Percentiles rank a stretch among this genome's conserved stretches.
These are phyloP conservation scores for Naegleria lovaniensis DNA, from an alignment of 208 protist species.

Conservation along the genomic window DNA sequence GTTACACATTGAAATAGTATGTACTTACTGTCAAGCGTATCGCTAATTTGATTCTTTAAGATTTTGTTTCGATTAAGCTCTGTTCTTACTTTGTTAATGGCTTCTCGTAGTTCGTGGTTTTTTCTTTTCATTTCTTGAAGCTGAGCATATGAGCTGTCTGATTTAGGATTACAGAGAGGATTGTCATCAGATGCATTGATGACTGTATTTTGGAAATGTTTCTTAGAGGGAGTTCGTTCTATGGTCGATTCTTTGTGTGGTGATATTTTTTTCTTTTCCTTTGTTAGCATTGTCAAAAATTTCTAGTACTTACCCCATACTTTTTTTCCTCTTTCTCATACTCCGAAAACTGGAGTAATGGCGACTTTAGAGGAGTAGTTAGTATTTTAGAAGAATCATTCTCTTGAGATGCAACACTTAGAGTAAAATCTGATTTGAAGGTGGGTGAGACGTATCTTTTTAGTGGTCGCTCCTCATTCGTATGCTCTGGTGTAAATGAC, in stretches of 20 bases:
- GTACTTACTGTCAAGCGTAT: neutral
- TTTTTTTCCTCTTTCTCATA: neutral
- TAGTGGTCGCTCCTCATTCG: no score
- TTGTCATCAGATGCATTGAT: neutral
- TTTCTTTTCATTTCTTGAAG: neutral
- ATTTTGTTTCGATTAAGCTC: neutral
- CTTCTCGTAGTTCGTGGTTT: neutral
- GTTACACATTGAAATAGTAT: no score
- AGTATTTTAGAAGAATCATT: no score
- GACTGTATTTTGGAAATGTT: neutral
- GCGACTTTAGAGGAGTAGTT: no score
- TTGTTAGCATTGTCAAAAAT: neutral
- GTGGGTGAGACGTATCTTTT: neutral
- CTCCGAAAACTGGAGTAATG: neutral
- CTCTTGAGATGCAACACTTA: no score
- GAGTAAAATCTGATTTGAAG: neutral
- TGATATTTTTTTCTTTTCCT: neutral
- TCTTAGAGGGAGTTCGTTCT: neutral
- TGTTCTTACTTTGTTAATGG: neutral
- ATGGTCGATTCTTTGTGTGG: neutral
- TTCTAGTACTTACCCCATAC: neutral
- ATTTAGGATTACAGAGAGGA: neutral
- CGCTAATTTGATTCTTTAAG: neutral
- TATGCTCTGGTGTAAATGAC: no score
- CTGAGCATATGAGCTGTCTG: neutral